A percentile compares a stretch with the other conserved stretches of the same genome.
These are phyloP conservation scores for Mortierella sp. DNA, from an alignment of 371 early-diverging fungal species.

Conservation along the genomic window DNA sequence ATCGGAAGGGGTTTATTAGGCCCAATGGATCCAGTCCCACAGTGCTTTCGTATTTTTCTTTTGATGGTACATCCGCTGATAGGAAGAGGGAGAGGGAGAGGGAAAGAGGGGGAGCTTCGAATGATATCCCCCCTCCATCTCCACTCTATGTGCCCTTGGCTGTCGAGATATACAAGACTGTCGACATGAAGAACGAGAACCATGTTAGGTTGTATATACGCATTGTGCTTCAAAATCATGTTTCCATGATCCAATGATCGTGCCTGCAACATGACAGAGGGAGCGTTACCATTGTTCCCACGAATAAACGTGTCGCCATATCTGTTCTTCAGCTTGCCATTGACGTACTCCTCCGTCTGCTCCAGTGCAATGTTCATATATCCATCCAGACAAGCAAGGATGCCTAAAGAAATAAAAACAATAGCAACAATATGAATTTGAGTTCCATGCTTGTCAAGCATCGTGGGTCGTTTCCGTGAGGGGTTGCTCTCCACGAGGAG, in stretches of 20 bases:
- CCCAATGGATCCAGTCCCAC: no score
- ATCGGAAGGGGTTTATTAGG: no score
- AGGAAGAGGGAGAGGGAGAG: no score
- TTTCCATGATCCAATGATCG: neutral
- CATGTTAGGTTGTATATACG: neutral
- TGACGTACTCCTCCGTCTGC: slow-evolving; percentile 95
- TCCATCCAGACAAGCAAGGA: slow-evolving; percentile 96
- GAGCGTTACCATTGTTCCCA: slow-evolving; percentile 93
- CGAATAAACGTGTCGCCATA: slow-evolving; percentile 97
- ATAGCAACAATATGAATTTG: no score
- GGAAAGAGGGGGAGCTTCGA: no score
- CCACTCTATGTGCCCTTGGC: slow-evolving; percentile 33
- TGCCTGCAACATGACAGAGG: no score
- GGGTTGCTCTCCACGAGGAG: no score
- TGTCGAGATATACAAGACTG: slow-evolving; percentile 50
- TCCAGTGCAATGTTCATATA: slow-evolving; percentile 99
- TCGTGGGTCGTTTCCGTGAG: no score
- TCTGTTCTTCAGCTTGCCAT: slow-evolving; percentile 88
- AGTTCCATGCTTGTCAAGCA: no score
- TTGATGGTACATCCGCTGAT: no score
- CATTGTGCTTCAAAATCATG: neutral
- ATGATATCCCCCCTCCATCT: no score
- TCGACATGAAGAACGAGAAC: neutral
- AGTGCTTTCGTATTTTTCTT: no score
- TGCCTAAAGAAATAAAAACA: slow-evolving; percentile 60